phyloP scores from a whole-genome alignment of 2,329 filamentous ascomycete genomes.

The Colletotrichum sp. region DNA sequence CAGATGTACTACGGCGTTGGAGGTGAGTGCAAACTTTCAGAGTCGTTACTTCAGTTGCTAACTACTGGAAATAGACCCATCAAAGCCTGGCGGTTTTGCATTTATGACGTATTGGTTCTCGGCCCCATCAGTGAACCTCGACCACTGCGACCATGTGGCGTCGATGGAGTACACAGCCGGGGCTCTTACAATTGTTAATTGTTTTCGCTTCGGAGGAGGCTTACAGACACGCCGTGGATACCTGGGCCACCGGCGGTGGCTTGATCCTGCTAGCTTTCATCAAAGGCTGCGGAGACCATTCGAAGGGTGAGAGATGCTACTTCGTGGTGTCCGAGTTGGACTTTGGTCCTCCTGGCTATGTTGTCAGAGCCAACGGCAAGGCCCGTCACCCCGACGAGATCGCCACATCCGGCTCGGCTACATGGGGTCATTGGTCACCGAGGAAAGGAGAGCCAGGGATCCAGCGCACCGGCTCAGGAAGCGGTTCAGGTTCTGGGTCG shows the following conservation, averaged over 20 bases:
- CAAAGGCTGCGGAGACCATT: conserved; percentile 29
- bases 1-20: conserved; percentile 28
- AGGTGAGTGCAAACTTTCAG: background rate
- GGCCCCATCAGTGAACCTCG: conserved; percentile 32
- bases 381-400: background rate
- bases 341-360: conserved; percentile 13
- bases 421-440: background rate
- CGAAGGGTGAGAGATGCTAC: conserved; percentile 31
- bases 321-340: conserved; percentile 27
- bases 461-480: background rate
- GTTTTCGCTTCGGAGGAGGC: background rate
- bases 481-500: background rate
- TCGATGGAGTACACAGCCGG: conserved; percentile 2
- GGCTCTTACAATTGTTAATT: background rate
- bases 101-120: conserved; percentile 31
- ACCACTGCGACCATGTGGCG: conserved; percentile 27
- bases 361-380: conserved; percentile 24
- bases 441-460: background rate
- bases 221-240: background rate
- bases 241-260: conserved; percentile 24
- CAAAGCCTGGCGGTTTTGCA: conserved; percentile 26
- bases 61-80: background rate
- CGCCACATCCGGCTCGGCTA: background rate
- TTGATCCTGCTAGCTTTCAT: conserved; percentile 30
- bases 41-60: background rate